Evolutionary conservation across 1,284 basidiomycete genomes (phyloP).

Genomic region (Ustilago curta): DNA sequence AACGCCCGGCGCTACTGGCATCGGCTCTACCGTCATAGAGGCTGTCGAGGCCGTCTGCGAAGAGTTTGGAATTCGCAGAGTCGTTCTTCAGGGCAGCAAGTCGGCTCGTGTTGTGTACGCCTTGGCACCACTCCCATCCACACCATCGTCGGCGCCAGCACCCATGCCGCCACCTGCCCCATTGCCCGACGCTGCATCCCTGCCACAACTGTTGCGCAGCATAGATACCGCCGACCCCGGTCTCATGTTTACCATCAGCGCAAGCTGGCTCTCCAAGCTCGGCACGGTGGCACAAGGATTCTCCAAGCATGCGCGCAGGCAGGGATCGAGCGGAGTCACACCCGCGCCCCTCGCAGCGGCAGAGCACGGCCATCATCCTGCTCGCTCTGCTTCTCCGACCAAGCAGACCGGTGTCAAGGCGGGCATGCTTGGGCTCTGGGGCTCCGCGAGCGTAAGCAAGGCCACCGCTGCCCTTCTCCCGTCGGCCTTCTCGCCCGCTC

Average conservation of each 20-base stretch:
- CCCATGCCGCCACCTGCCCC: slow-evolving; percentile 54
- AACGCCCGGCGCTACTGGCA: slow-evolving; percentile 29
- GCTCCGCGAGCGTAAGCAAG: slow-evolving; percentile 41
- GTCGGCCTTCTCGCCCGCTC: slow-evolving; percentile 13
- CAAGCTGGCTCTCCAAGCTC: slow-evolving; percentile 66
- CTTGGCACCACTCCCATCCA: slow-evolving; percentile 37
- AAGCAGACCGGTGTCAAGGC: slow-evolving; percentile 20
- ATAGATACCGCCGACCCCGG: slow-evolving; percentile 25
- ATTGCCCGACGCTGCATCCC: slow-evolving; percentile 22
- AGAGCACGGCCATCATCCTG: slow-evolving; percentile 13
- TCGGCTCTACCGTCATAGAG: slow-evolving; percentile 40
- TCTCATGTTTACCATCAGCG: slow-evolving; percentile 65
- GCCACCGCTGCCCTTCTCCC: slow-evolving; percentile 40
- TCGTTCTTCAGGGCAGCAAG: slow-evolving; percentile 68
- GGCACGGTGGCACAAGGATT: slow-evolving; percentile 68
- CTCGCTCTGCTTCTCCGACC: slow-evolving; percentile 21
- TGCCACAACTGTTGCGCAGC: slow-evolving; percentile 36
- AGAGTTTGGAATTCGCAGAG: slow-evolving; percentile 78
- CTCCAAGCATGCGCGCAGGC: slow-evolving; percentile 54
- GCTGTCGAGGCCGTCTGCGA: slow-evolving; percentile 73
- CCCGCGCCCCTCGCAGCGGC: not conserved
- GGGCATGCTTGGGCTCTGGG: slow-evolving; percentile 54
- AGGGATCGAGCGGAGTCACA: slow-evolving; percentile 22
- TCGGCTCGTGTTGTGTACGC: slow-evolving; percentile 67
- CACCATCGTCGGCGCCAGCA: slow-evolving; percentile 36